Evolutionary conservation across 202 grass and related monocot genomes (phyloP).

Genomic region (Carex sylvatica): DNA sequence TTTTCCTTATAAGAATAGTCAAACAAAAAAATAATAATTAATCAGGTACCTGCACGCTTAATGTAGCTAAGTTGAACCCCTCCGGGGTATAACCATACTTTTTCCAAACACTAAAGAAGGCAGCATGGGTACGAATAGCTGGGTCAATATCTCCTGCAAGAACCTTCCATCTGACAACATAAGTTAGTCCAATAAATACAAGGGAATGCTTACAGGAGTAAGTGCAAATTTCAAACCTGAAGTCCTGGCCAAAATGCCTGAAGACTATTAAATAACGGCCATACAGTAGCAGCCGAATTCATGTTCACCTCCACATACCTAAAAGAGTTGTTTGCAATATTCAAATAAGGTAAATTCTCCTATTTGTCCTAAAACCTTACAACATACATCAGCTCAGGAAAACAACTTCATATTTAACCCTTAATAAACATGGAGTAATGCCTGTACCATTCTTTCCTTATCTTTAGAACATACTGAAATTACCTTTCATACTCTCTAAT

Average conservation of each 20-base stretch:
- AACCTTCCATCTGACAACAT: slow-evolving; percentile 89
- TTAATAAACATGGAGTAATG: not conserved
- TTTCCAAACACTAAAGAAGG: slow-evolving; percentile 98
- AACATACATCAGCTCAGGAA: not conserved
- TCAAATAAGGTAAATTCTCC: not conserved
- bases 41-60: slow-evolving; percentile 60
- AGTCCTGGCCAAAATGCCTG: slow-evolving; percentile 99
- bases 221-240: slow-evolving; percentile 69
- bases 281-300: slow-evolving; percentile 91
- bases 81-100: slow-evolving; percentile 99
- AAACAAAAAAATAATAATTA: not conserved
- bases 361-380: not conserved
- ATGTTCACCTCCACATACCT: slow-evolving; percentile 99
- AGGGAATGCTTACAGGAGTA: not conserved
- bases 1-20: not conserved
- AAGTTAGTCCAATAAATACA: slow-evolving; percentile 47
- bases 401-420: not conserved
- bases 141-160: slow-evolving; percentile 96
- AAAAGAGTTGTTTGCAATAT: slow-evolving; percentile 18
- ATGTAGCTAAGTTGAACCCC: slow-evolving; percentile 95
- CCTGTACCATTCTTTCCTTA: not conserved
- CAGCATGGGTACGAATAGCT: slow-evolving; percentile 93
- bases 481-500: not conserved
- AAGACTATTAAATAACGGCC: slow-evolving; percentile 95
- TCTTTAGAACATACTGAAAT: not conserved